Evolutionary conservation across 495 filamentous ascomycete species (phyloP).

Genomic region (Neurospora tetrasperma): DNA sequence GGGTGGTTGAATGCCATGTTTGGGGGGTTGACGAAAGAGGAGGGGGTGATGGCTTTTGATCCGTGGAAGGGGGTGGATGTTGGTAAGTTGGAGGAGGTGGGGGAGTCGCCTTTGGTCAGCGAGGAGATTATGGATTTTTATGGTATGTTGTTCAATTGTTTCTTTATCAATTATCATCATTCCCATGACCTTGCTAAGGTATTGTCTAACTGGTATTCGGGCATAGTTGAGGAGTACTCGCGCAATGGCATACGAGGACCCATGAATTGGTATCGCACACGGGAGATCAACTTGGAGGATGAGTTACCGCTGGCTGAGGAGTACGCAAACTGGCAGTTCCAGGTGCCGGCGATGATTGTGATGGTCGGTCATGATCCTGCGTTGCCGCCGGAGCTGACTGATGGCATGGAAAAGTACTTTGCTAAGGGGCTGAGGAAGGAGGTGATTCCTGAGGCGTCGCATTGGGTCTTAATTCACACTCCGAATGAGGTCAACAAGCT

Average conservation of each 20-base stretch:
- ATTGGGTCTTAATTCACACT: neutral
- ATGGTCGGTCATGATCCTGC: neutral
- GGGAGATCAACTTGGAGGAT: neutral
- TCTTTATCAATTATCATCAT: too few relatives aligned
- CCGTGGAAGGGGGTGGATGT: neutral
- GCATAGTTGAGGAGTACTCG: neutral
- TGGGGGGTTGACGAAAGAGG: neutral
- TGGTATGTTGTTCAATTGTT: neutral
- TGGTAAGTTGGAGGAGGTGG: neutral
- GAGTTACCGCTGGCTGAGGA: neutral
- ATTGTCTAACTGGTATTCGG: neutral
- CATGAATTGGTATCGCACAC: neutral
- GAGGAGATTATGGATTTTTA: neutral
- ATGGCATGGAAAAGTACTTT: neutral
- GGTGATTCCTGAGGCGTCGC: neutral
- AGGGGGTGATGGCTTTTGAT: neutral
- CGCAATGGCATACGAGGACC: neutral
- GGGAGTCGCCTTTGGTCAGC: neutral
- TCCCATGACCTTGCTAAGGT: neutral
- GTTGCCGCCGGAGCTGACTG: neutral
- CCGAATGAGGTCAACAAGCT: neutral
- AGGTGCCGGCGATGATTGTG: neutral
- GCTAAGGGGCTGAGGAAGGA: neutral
- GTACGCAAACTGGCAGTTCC: neutral
- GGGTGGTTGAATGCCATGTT: neutral